Evolutionary conservation across 768 basidiomycete species (phyloP), one percentile per base, ranked within the genome.

Genomic region (Phylloporus arenicola): DNA sequence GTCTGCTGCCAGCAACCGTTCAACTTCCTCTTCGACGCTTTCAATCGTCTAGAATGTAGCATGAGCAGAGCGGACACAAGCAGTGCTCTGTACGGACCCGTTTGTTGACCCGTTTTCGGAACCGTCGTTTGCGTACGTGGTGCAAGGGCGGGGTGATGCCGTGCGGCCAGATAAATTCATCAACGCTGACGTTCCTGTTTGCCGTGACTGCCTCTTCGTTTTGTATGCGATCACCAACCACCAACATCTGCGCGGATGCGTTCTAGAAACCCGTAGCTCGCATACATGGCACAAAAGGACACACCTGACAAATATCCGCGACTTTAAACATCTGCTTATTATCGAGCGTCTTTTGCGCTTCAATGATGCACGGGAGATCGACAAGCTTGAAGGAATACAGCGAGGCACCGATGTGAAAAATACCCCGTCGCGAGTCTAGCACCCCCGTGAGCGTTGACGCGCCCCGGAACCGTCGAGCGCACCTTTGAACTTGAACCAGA

Each of bases 401-500:
- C 46, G 76, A 82, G 51, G 83, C 83, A 11, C 86, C 88, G 20
- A 94, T 76, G 67, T 93, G 91, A 66, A 99, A 92, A 31, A 88
- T 76, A 10, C 89, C 96, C 52, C 95, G 74, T 42, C 96, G 81
- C 49, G 92, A 89, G 65, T 99, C 96, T 96, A 53, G 12, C 52
- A 31, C 45, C 45, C n/a, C 35, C 43, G 49, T 67, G 47, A 55
- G 44, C 43, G 25, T 52, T 54, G 31, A 56, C 19, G 24, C 22
- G 40, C 43, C 13, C 14, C 20, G 3, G 22, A 35, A 13, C 22
- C 35, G 30, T 41, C 25, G 22, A 33, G 48, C 47, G 50, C 60
- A 92, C 93, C 93, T 72, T 96, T 92, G 67, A 99, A 98, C 71
- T 95, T 96, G 79, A 99, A 94, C 89, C 92, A 97, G 12, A 88